Evolutionary conservation across 306 rosid genomes (phyloP), one percentile per base, ranked within the genome.

Genomic region (Macrotyloma uniflorum): DNA sequence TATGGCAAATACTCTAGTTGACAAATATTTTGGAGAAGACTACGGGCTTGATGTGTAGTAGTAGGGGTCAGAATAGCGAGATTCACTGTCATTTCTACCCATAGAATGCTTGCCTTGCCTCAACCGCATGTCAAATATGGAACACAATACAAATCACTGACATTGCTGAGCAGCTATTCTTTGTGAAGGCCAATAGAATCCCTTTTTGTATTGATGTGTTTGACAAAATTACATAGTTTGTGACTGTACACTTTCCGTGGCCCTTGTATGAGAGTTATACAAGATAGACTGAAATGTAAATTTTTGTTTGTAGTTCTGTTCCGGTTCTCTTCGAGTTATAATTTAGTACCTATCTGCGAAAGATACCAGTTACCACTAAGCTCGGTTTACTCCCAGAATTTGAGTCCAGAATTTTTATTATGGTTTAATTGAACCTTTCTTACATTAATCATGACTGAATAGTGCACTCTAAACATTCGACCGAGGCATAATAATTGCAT

Each of bases 21-120:
- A 96, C 85, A 90, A 73, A 88, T 93, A 96, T 85, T 96, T 89
- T 1, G 99, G 99, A 12, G 99, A 93, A 83, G 91, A 91, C 83
- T 90, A 93, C 10, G 99, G 99, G 75, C 85, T 96, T 32, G 90
- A 86, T 81, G 97, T 86, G 63, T 78, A 84, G 63, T 78, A 84
- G 83, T 77, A 38, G 53, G 55, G 26, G 36, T 78, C 57, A 51
- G 43, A 62, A 45, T 23, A 28, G 32, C n/a, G 24, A 16, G 70
- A 59, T 59, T 24, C 38, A 16, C 24, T 5, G 11, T 18, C 15
- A 4, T 46, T 81, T 62, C 61, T 5, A 40, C 13, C 67, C 58
- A 16, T 61, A 55, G 24, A 50, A 58, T 70, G 33, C 49, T 54
- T 65, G 32, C 38, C 57, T 40, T 43, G 71, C 54, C 30, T 78